Conservation (phyloP, 176 grass and related monocot genomes). For the Triticum monococcum region DNA sequence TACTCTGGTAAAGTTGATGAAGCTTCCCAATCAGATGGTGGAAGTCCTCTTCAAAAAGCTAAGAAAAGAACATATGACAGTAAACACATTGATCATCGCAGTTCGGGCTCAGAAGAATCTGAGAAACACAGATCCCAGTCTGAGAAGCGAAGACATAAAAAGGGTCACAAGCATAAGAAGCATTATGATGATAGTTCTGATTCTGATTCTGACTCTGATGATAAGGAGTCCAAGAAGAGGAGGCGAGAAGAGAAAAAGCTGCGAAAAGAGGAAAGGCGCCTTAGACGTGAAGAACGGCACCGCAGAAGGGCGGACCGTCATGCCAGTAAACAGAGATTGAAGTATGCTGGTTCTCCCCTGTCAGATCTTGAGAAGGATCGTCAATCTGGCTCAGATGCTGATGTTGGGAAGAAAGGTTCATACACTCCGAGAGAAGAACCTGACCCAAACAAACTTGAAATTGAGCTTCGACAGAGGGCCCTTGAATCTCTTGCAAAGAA, state of each 20-base stretch:
- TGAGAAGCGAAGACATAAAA: slow-evolving; percentile 70
- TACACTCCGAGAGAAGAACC: slow-evolving; percentile 40
- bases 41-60: slow-evolving; percentile 40
- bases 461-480: slow-evolving; percentile 83
- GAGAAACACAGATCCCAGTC: slow-evolving; percentile 46
- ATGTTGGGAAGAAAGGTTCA: slow-evolving; percentile 45
- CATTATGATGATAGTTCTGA: slow-evolving; percentile 56
- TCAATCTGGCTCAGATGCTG: slow-evolving; percentile 44
- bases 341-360: slow-evolving; percentile 17
- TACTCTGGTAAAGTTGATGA: slow-evolving; percentile 26
- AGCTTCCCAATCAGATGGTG: slow-evolving; percentile 39
- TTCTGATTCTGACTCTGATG: slow-evolving; percentile 57
- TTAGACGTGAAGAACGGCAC: slow-evolving; percentile 66
- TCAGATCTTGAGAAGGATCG: slow-evolving; percentile 53
- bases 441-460: slow-evolving; percentile 77
- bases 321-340: slow-evolving; percentile 50
- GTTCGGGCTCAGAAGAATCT: slow-evolving; percentile 59
- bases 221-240: slow-evolving; percentile 58
- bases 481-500: slow-evolving; percentile 85
- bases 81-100: slow-evolving; percentile 26
- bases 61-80: slow-evolving; percentile 32
- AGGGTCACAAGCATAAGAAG: slow-evolving; percentile 62
- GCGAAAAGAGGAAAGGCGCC: slow-evolving; percentile 80
- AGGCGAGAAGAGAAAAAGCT: slow-evolving; percentile 76
- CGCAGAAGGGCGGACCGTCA: slow-evolving; percentile 55